phyloP scores from a whole-genome alignment of 768 basidiomycete species.

The Pisolithus tinctorius region DNA sequence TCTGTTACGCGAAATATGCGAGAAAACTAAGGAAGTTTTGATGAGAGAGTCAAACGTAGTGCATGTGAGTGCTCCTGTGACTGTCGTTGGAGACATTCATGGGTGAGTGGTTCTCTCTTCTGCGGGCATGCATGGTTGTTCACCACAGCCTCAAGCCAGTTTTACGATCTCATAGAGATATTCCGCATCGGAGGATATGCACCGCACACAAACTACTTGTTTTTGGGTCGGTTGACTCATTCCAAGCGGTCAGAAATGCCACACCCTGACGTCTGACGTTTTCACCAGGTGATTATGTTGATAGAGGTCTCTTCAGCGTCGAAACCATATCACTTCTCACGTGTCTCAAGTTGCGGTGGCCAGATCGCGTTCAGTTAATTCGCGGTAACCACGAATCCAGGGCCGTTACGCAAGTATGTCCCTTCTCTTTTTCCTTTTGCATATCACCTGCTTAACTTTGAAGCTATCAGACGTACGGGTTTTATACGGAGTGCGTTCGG shows the following conservation, averaged over 20 bases:
- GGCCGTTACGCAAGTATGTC: slow-evolving; percentile 92
- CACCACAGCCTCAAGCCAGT: slow-evolving; percentile 65
- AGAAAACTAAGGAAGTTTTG: slow-evolving; percentile 98
- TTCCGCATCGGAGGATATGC: slow-evolving; percentile 98
- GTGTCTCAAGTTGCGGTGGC: slow-evolving; percentile 94
- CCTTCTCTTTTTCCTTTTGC: slow-evolving; percentile 4
- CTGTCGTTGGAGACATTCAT: slow-evolving; percentile 98
- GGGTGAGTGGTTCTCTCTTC: slow-evolving; percentile 57
- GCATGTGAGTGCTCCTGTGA: slow-evolving; percentile 93
- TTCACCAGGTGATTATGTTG: slow-evolving; percentile 88
- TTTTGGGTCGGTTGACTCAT: slow-evolving; percentile 64
- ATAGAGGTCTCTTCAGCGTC: slow-evolving; percentile 94
- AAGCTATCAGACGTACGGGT: slow-evolving; percentile 82
- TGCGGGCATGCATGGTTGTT: slow-evolving; percentile 22
- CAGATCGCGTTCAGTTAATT: slow-evolving; percentile 93
- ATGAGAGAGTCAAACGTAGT: slow-evolving; percentile 99
- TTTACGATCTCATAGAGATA: slow-evolving; percentile 98
- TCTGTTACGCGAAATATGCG: slow-evolving; percentile 95
- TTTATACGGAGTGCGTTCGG: slow-evolving; percentile 96
- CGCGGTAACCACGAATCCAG: slow-evolving; percentile 97
- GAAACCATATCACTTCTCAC: slow-evolving; percentile 97
- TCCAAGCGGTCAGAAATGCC: not conserved
- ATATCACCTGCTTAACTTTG: slow-evolving; percentile 4
- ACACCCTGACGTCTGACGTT: slow-evolving; percentile 1
- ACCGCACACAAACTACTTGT: slow-evolving; percentile 96